phyloP scores from a whole-genome alignment of 805 yeast species.

The Kluyveromyces lactis region DNA sequence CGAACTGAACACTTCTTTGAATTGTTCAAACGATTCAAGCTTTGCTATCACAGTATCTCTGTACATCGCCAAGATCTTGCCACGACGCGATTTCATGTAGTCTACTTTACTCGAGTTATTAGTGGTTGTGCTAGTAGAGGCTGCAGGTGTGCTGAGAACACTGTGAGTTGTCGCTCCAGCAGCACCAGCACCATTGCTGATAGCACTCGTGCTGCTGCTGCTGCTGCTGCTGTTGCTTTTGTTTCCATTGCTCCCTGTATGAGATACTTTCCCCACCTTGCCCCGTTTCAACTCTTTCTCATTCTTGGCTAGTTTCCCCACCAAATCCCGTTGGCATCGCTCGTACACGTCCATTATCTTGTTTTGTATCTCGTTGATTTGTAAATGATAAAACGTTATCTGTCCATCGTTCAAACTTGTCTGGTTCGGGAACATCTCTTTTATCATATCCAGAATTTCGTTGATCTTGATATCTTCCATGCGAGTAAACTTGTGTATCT shows the following conservation, averaged over 20 bases:
- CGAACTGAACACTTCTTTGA: conserved; percentile 2
- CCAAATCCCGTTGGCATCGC: conserved; percentile 8
- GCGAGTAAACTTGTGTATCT: conserved; percentile 17
- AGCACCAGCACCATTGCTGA: neutral
- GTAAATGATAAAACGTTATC: conserved; percentile 25
- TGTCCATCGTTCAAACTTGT: conserved; percentile 28
- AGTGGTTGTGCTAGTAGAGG: too few species aligned
- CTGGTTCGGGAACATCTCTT: conserved; percentile 23
- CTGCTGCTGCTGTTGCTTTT: neutral
- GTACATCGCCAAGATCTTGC: conserved; percentile 5
- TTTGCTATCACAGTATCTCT: conserved; percentile 4
- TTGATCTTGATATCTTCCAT: conserved; percentile 18
- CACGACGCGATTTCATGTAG: conserved; percentile 4
- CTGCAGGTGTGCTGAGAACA: too few species aligned
- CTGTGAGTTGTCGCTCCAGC: neutral
- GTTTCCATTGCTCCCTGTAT: too few species aligned
- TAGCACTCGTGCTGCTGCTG: neutral
- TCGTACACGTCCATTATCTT: conserved; percentile 14
- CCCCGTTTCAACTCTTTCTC: conserved; percentile 4
- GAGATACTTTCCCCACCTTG: too few species aligned
- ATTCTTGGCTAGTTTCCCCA: neutral
- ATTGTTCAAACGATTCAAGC: conserved; percentile 4
- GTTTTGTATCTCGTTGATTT: conserved; percentile 15
- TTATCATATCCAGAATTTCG: conserved; percentile 24
- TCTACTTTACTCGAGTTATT: neutral